These are phyloP conservation scores for Reticulascus tulasneorum DNA, from an alignment of 2,329 filamentous ascomycete species.

Conservation along the genomic window DNA sequence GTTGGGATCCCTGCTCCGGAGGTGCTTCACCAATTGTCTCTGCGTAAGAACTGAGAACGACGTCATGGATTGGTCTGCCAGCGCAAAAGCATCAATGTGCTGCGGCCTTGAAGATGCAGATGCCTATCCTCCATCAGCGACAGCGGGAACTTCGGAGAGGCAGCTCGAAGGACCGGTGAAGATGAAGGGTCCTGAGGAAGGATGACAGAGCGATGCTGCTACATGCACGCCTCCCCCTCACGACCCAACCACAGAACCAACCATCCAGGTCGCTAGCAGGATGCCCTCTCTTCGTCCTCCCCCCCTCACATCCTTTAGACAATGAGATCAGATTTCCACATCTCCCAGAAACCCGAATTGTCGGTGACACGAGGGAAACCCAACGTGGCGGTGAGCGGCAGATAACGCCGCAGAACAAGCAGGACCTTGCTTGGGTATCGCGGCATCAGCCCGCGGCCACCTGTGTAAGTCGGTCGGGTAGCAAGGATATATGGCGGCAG, in stretches of 20 bases:
- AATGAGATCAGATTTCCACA: slow-evolving; percentile 4
- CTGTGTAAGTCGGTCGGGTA: slow-evolving; percentile 16
- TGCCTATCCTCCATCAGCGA: too few species aligned
- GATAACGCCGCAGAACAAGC: slow-evolving; percentile 9
- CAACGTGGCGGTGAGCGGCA: slow-evolving; percentile 16
- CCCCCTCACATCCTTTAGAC: too few species aligned
- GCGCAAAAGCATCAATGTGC: slow-evolving; percentile 3
- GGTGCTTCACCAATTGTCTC: slow-evolving; percentile 8
- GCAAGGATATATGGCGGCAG: slow-evolving; percentile 14
- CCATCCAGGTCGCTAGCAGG: too few species aligned
- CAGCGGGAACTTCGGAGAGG: too few species aligned
- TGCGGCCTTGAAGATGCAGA: too few species aligned
- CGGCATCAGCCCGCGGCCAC: slow-evolving; percentile 6
- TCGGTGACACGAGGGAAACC: slow-evolving; percentile 16
- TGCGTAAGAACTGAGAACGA: slow-evolving; percentile 9
- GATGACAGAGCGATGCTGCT: too few species aligned
- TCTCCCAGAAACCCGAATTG: slow-evolving; percentile 10
- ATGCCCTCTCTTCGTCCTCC: too few species aligned
- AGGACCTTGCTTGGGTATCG: slow-evolving; percentile 13
- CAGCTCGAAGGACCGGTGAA: too few species aligned
- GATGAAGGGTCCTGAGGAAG: too few species aligned
- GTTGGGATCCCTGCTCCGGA: slow-evolving; percentile 6
- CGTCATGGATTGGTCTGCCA: slow-evolving; percentile 11
- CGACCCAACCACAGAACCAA: too few species aligned
- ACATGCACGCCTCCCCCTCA: too few species aligned